Base-by-base conservation (phyloP, 2,329 filamentous ascomycete genomes). In the Aspergillus latus region DNA sequence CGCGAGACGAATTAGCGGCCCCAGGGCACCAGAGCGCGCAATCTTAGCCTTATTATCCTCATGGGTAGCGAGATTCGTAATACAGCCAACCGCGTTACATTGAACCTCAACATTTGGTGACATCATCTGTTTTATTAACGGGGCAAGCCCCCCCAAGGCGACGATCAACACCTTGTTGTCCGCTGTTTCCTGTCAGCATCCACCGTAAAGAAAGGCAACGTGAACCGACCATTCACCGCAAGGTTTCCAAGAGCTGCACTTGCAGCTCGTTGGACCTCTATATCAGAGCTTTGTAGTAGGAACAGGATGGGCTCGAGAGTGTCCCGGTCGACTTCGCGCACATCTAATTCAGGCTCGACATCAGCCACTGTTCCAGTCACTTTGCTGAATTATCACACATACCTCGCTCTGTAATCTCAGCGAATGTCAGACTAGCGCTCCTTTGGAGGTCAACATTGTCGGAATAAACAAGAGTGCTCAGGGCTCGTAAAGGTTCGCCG, bases 41-140 rank as follows among this genome's bases (percentile, higher is more conserved):
- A 99, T 99, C 78, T 96, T 97, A 57, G 94, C 92, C 79, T 99
- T 99, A 79, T 99, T 99, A 66, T 97, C 94, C 77, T 99, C 94
- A 70, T 99, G 94, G 2, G 94, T 99, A 53, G 94, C 94, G 55
- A 99, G 78, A 72, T 99, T 99, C 45, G 94, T 99, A 74, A 99
- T 99, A 79, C 94, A 99, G 50, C 94, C 94, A 59, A 99, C 94
- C 43, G 94, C 94, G 74, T 99, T 99, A 81, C 94, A 99, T 76
- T 99, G 94, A 28, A 99, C 94, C 74, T 99, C 94, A 65, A 99
- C 94, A 68, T 99, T 99, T 46, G 88, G 85, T 55, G 93, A 97
- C 78, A 95, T 91, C 94, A 99, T 99, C 77, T 99, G 94, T 63
- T 90, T 88, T 76, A 97, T 99, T 58, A 99, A 83, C 52, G 94